A percentile compares a stretch with the other conserved stretches of the same genome.
Conservation (phyloP, 192 early-diverging fungal genomes). For the Backusella sp. region DNA sequence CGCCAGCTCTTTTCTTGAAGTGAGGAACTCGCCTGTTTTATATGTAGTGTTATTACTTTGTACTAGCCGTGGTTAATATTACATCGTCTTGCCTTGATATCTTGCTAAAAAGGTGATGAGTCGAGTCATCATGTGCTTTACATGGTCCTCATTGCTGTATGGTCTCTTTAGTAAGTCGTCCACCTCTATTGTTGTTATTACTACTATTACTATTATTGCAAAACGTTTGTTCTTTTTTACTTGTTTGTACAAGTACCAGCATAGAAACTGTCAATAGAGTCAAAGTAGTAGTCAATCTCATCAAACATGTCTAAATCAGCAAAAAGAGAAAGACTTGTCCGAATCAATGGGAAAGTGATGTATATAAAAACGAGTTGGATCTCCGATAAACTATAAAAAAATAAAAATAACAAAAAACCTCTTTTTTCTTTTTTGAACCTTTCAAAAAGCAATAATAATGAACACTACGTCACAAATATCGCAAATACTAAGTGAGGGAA, state of each 20-base stretch:
- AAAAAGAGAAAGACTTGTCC: neutral
- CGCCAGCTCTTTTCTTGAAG: slow-evolving; percentile 37
- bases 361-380: too few species aligned
- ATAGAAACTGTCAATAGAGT: slow-evolving; percentile 31
- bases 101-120: slow-evolving; percentile 29
- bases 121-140: slow-evolving; percentile 16
- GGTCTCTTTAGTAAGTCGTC: slow-evolving; percentile 27
- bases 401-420: neutral
- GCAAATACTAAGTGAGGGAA: neutral
- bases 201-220: neutral
- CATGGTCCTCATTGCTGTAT: slow-evolving; percentile 16
- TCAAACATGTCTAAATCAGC: slow-evolving; percentile 10
- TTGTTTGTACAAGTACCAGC: slow-evolving; percentile 24
- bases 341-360: neutral
- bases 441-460: neutral
- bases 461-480: slow-evolving; percentile 12
- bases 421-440: slow-evolving; percentile 1
- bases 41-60: neutral
- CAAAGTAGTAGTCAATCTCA: slow-evolving; percentile 36
- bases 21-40: slow-evolving; percentile 47
- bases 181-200: slow-evolving; percentile 21
- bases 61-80: neutral
- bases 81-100: slow-evolving; percentile 28
- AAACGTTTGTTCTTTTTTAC: neutral
- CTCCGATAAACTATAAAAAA: too few species aligned